Evolutionary conservation across 2,329 filamentous ascomycete genomes (phyloP), one percentile per base, ranked within the genome.

Genomic region (Paraphoma sp.): DNA sequence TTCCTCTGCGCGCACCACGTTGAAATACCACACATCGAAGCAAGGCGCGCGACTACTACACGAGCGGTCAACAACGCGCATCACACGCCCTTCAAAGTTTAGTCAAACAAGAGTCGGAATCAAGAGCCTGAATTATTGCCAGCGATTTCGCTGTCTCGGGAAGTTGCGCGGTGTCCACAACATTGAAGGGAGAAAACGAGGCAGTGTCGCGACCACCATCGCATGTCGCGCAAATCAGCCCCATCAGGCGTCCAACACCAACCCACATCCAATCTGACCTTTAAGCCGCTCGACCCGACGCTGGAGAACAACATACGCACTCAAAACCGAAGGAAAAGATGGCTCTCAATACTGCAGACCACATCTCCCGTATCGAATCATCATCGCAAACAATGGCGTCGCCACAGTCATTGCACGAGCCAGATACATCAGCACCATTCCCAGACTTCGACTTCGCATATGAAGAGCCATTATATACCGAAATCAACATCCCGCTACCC

Each of bases 401-500:
- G 33, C 33, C 33, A 36, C 9, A 3, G 33, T 36, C 33, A 36
- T 10, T 36, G 23, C 23, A 23, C 2, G 23, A 36, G 33, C 33
- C 33, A 36, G 9, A 14, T 36, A 2, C 33, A 36, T 14, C 14
- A 36, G 40, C 40, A n/a, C 40, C 40, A 46, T 28, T 7, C 43
- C 14, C 17, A 14, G 18, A 41, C 31, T 48, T 30, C 29, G 33
- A 53, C 12, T 3, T 51, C 1, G 17, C 55, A 29, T 61, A 67
- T 41, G 60, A 68, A 40, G 59, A 67, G 4, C 70, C 72, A 4
- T 66, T 74, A 0, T 75, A 73, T 54, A 75, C 70, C 0, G 72
- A 75, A 53, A 75, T 75, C 43, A 68, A 70, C 51, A 74, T 75
- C 28, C 71, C 71, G 4, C 59, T 75, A 0, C 72, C 72, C 10